Evolutionary conservation across 2,329 filamentous ascomycete species (phyloP), one percentile per base, ranked within the genome.

Genomic region (Pseudopyricularia javanii): DNA sequence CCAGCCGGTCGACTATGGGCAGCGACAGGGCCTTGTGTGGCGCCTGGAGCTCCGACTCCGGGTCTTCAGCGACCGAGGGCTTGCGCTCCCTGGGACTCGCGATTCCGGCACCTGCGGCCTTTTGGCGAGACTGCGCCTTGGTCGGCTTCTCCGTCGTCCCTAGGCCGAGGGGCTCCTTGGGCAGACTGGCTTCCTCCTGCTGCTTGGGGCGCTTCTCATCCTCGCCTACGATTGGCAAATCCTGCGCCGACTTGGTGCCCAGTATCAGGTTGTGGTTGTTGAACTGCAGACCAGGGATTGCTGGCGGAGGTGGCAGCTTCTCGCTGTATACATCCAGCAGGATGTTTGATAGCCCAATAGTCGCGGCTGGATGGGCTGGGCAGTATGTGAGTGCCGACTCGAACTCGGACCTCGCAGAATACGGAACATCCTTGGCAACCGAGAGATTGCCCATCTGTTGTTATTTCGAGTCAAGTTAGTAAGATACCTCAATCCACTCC

Each of bases 291-390:
- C 67, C 63, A 2, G 76, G 73, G 4, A 80, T 70, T 57, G 81
- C 67, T 51, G 79, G 69, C 54, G 73, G 72, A 3, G 82, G 82
- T 40, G 85, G 75, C 20, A 88, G 69, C 49, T 80, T 76, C 65
- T 88, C 76, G 59, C 74, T 82, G 68, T 91, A 95, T 20, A 94
- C 82, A 62, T 96, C 90, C 49, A 97, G 76, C 7, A 98, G 75
- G 35, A 97, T 83, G 59, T 87, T 86, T 17, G 88, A 88, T 22
- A 98, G 71, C 1, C 86, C 88, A 34, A 96, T 81, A 24, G 86
- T 94, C 32, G 88, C 89, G 14, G 75, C 74, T 0, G 87, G 76
- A 59, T 98, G 91, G 62, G 97, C 82, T 1, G 86, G 82, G 56
- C 80, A 86, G 63, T 90, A 83, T 24, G 83, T 81, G 17, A 98